A percentile compares a stretch with the other conserved stretches of the same genome.
Conservation (phyloP, 2,329 filamentous ascomycete species). For the Fusarium robinianum region DNA sequence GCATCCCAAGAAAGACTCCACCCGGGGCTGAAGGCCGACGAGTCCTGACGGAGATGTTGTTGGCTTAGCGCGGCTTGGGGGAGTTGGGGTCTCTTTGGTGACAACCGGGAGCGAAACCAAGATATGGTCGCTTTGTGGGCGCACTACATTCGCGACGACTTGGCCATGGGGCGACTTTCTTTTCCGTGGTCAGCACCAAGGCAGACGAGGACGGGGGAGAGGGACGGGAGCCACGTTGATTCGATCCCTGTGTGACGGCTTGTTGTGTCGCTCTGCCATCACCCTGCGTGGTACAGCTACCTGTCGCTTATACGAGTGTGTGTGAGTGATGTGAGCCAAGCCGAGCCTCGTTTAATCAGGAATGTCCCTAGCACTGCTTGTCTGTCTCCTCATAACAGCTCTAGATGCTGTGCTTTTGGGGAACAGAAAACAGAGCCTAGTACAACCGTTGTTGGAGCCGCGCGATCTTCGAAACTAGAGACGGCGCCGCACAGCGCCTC, state of each 20-base stretch:
- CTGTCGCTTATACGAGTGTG: too few relatives aligned
- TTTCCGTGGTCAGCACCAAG: constrained; percentile 4
- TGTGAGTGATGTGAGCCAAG: neutral
- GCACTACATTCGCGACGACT: constrained; percentile 3
- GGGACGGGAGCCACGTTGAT: constrained; percentile 8
- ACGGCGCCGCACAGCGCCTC: too few relatives aligned
- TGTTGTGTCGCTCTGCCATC: constrained; percentile 1
- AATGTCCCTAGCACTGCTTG: neutral
- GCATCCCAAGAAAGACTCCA: constrained; percentile 24
- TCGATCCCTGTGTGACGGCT: constrained; percentile 4
- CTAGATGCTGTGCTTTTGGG: too few relatives aligned
- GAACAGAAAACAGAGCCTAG: neutral
- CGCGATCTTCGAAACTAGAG: neutral
- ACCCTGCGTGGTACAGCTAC: too few relatives aligned
- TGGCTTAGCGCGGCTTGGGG: constrained; percentile 26
- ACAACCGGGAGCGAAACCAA: too few relatives aligned
- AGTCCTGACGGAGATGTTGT: constrained; percentile 23
- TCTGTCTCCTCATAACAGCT: neutral
- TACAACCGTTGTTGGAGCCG: constrained; percentile 1
- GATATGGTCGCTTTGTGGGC: too few relatives aligned
- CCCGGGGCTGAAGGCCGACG: constrained; percentile 21
- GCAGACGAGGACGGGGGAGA: constrained; percentile 1
- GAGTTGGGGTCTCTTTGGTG: constrained; percentile 6
- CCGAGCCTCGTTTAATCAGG: too few relatives aligned
- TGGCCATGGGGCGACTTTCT: constrained; percentile 4